Evolutionary conservation across 129 eudicot genomes (phyloP), one percentile per base, ranked within the genome.

Genomic region (Chrysanthemum makinoi): DNA sequence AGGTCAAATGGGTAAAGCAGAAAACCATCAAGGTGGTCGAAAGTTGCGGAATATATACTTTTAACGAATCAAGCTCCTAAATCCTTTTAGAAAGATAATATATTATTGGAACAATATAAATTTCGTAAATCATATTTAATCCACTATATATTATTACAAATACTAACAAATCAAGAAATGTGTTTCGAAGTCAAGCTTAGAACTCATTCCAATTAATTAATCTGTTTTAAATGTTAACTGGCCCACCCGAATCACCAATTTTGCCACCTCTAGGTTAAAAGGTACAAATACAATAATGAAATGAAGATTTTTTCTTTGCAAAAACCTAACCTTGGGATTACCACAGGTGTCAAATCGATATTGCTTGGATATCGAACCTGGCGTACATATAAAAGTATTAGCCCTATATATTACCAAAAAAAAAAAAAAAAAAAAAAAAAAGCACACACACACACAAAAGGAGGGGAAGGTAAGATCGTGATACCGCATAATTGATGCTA

Each of bases 281-380:
- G 26, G 20, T 54, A 74, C 68, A 76, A 76, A 19, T 54, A n/a
- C 49, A 70, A 66, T 70, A 51, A n/a, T 33, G 19, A 39, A 59
- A 43, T 17, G 16, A 39, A 18, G 44, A 58, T 33, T 10, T 5
- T 62, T n/a, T 70, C 13, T 50, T 62, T 3, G 13, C 18, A 68
- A 67, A 50, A 72, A 72, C 15, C 84, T 52, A 65, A 89, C 99
- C 99, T 90, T 54, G 89, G 89, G 71, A 87, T 80, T 73, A 87
- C 93, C 72, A 89, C 83, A 11, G 96, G 90, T 68, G 93, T 68
- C 55, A 84, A 77, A 82, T 89, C 97, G 55, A 87, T 65, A 77
- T 76, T 85, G 79, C 86, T 90, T 72, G 99, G 97, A 85, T 94
- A 94, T 0, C 68, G 80, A 69, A 94, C 95, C 99, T 94, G 81